Base-by-base conservation (phyloP, 2,329 filamentous ascomycete genomes). In the Fusarium poae region DNA sequence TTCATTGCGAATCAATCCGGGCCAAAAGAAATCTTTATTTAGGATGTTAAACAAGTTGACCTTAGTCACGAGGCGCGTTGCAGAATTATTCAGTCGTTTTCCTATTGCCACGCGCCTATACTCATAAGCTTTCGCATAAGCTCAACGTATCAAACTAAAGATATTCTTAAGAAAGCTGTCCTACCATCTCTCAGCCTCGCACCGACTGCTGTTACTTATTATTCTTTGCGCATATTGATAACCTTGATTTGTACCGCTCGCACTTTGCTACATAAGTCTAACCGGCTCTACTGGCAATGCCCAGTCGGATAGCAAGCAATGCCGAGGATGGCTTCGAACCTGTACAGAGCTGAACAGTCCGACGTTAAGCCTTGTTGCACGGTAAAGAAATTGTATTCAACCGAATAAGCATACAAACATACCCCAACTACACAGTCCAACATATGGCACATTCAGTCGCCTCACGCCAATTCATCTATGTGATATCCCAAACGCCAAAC, bases 401-500 rank as follows among this genome's bases (percentile, higher is more conserved):
- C 27, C 5, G 13, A 52, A 53, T 46, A 39, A 40, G 42, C 48
- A 63, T 57, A 35, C 45, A 37, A 23, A 48, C 39, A 21, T 21
- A 52, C 25, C 23, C 32, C 18, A 18, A 34, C 32, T 18, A 52
- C 25, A 10, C 29, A 37, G 29, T 21, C 30, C 30, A 39, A 18
- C 25, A 43, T 18, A 64, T 42, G 20, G 16, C 35, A 43, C 20
- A 16, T 30, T 20, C 18, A 11, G 20, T 9, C 35, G 23, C 29
- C 32, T 48, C 40, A 13, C 42, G 16, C 18, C 23, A 27, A 15
- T 40, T 44, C 16, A 21, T 25, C 34, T 53, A 30, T 51, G 20
- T 49, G 27, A n/a, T 63, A 65, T 64, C 27, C 58, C 57, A 29
- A 73, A 74, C 68, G 72, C 72, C 69, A 60, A 34, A 62, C 48